These are phyloP conservation scores for Flueggea neowawraea DNA, from an alignment of 441 rosid species.

Conservation along the genomic window DNA sequence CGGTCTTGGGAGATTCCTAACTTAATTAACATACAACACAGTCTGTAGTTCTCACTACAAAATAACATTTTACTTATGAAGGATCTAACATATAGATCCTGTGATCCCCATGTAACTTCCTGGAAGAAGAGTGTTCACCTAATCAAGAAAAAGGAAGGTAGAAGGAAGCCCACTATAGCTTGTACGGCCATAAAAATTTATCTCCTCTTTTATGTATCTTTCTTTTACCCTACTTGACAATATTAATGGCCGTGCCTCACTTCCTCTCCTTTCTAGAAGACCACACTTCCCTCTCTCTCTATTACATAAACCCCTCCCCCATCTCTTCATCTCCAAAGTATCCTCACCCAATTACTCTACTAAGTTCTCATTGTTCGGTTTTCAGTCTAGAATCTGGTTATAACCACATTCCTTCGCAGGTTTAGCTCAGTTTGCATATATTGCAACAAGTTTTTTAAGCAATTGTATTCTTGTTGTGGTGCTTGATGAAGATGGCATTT, in stretches of 20 bases:
- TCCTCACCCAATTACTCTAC: too few species aligned
- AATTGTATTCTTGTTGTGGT: too few species aligned
- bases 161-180: constrained; percentile 25
- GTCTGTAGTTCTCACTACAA: not conserved
- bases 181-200: not conserved
- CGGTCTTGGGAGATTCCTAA: too few species aligned
- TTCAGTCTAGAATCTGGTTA: too few species aligned
- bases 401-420: too few species aligned
- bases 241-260: constrained; percentile 5
- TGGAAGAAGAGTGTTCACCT: constrained; percentile 32
- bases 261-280: constrained; percentile 37
- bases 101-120: constrained; percentile 42
- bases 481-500: constrained; percentile 11
- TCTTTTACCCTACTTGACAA: constrained; percentile 12
- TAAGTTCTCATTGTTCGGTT: too few species aligned
- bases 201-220: not conserved
- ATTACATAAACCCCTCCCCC: constrained; percentile 26
- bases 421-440: too few species aligned
- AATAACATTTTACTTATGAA: not conserved
- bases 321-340: constrained; percentile 8
- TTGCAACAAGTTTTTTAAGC: too few species aligned
- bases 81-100: constrained; percentile 1
- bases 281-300: constrained; percentile 10
- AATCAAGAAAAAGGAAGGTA: constrained; percentile 15
- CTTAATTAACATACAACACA: too few species aligned